Base-by-base conservation (phyloP, 1,284 basidiomycete species). In the Ustilago sp. region DNA sequence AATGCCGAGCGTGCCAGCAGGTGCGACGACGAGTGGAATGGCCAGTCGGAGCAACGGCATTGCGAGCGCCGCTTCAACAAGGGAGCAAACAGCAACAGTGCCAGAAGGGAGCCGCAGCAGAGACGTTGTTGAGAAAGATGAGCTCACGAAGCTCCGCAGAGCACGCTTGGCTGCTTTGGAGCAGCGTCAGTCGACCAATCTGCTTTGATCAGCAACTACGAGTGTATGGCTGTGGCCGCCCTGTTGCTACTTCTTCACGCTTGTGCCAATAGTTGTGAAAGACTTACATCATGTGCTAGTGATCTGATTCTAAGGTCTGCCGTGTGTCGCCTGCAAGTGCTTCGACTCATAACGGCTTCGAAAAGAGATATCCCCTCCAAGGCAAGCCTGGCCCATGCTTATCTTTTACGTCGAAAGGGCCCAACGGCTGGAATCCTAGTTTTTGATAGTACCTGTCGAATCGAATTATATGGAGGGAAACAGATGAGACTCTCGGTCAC, bases 291-390 rank as follows among this genome's bases (percentile, higher is more conserved):
- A 8, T 38, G 36, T 45, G 7, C n/a, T 45, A 19, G 1, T 15
- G 7, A 45, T 45, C 7, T 15, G 8, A 9, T 7, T 19, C 19
- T 19, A 41, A 41, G 11, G 8, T 17, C 13, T 41, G 13, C 1
- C 6, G 11, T 6, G 6, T 15, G 6, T 41, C 17, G 39, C 39
- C 39, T 41, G 39, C 11, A 41, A 41, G 39, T 17, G 39, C 39
- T 13, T 23, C 15, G 36, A 13, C n/a, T 50, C 35, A 59, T 7
- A 50, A 23, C 39, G 35, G 11, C 35, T 41, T 59, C 11, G 41
- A 51, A 7, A 78, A 66, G 12, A 78, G 76, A 53, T 65, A 68
- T 19, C 76, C 76, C 8, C 57, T 61, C 76, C 76, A 78, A 4
- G 34, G 55, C 19, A 72, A 31, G 1, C 66, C 63, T 3, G 65